These are phyloP conservation scores for Aspergillus ochraceoroseus DNA, from an alignment of 2,329 filamentous ascomycete genomes.

Conservation along the genomic window DNA sequence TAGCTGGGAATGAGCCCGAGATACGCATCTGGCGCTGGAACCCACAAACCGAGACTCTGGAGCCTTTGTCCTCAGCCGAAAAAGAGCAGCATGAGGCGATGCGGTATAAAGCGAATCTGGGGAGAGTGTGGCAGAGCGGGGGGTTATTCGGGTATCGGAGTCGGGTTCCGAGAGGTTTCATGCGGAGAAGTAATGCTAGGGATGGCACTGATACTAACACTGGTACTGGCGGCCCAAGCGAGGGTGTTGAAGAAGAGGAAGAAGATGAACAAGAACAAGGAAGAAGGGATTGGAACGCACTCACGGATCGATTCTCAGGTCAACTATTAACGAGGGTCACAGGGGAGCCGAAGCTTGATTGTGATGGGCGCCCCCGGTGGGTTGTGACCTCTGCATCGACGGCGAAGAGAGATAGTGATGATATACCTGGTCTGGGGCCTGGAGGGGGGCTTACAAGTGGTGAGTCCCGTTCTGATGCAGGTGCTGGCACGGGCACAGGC, in stretches of 20 bases:
- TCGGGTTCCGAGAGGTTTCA: slow-evolving; percentile 22
- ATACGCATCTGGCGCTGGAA: slow-evolving; percentile 55
- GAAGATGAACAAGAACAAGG: slow-evolving; percentile 38
- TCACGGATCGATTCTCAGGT: slow-evolving; percentile 51
- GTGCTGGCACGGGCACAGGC: neutral
- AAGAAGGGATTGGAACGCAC: slow-evolving; percentile 49
- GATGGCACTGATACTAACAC: too few relatives aligned
- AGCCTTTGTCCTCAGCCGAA: slow-evolving; percentile 33
- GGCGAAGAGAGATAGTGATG: slow-evolving; percentile 52
- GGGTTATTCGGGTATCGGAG: slow-evolving; percentile 41
- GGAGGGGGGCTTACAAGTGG: slow-evolving; percentile 16
- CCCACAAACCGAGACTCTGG: slow-evolving; percentile 34
- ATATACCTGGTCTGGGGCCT: slow-evolving; percentile 52
- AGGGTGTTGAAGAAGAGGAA: slow-evolving; percentile 27
- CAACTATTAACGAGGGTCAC: slow-evolving; percentile 50
- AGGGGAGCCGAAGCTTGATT: slow-evolving; percentile 36
- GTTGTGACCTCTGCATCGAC: slow-evolving; percentile 55
- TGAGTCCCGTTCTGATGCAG: slow-evolving; percentile 18
- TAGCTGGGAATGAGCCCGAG: slow-evolving; percentile 32
- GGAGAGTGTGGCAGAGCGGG: slow-evolving; percentile 52
- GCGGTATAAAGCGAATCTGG: slow-evolving; percentile 53
- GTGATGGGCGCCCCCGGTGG: slow-evolving; percentile 47
- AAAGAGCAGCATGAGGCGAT: slow-evolving; percentile 46
- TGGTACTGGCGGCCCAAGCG: too few relatives aligned
- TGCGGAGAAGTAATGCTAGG: too few relatives aligned